These are phyloP conservation scores for Digitaria exilis DNA, from an alignment of 202 grass and related monocot species.

Conservation along the genomic window DNA sequence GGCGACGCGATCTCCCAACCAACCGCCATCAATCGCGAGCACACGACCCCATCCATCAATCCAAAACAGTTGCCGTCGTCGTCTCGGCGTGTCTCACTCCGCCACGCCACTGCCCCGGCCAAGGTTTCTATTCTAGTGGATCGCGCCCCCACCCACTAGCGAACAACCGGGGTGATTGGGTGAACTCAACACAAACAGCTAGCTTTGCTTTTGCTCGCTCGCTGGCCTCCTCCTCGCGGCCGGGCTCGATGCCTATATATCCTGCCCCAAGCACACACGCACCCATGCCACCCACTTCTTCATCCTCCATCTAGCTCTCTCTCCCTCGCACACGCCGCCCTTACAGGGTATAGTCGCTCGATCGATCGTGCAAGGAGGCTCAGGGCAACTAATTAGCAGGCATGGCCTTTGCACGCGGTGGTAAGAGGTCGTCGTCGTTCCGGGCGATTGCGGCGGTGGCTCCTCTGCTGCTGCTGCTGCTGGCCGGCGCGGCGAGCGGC, in stretches of 20 bases:
- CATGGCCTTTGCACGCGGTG: background rate
- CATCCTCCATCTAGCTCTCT: background rate
- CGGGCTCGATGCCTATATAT: constrained; percentile 20
- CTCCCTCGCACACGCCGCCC: too few species aligned
- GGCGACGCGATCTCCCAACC: too few species aligned
- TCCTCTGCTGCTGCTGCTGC: accelerated
- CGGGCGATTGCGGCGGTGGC: background rate
- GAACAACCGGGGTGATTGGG: too few species aligned
- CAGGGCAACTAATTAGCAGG: background rate
- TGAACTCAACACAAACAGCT: too few species aligned
- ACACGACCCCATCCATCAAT: too few species aligned
- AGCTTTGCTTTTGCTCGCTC: too few species aligned
- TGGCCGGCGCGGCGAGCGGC: background rate
- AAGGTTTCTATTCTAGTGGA: too few species aligned
- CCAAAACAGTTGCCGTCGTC: too few species aligned
- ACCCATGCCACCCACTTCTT: background rate
- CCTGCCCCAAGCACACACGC: background rate
- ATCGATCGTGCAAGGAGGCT: background rate
- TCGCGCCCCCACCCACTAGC: too few species aligned
- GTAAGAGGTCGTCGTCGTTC: background rate
- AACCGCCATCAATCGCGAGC: too few species aligned
- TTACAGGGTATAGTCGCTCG: background rate
- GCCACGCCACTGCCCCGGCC: too few species aligned
- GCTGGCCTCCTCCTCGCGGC: background rate
- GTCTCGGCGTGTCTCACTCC: too few species aligned